These are phyloP conservation scores for Pseudogymnoascus sp. DNA, from an alignment of 2,329 filamentous ascomycete genomes.

Conservation along the genomic window DNA sequence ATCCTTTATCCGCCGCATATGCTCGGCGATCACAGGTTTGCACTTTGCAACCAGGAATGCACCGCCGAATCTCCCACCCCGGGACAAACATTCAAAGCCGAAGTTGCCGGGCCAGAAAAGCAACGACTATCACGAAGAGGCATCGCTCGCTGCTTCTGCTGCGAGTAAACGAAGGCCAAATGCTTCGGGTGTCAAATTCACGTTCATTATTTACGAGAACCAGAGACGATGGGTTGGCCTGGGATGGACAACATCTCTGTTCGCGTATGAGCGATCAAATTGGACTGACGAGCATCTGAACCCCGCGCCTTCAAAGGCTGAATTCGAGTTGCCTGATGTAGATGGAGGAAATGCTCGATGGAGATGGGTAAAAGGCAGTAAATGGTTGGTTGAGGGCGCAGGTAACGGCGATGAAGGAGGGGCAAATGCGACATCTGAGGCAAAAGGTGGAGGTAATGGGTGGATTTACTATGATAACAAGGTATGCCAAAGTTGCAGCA, in stretches of 20 bases:
- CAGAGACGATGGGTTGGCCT: constrained; percentile 91
- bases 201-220: constrained; percentile 94
- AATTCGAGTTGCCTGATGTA: constrained; percentile 61
- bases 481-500: constrained; percentile 40
- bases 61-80: constrained; percentile 25
- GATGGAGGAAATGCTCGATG: constrained; percentile 57
- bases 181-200: constrained; percentile 83
- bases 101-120: constrained; percentile 2
- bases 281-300: constrained; percentile 98
- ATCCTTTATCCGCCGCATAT: constrained; percentile 60
- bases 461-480: constrained; percentile 99
- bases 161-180: constrained; percentile 35
- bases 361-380: constrained; percentile 78
- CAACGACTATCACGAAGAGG: constrained; percentile 17
- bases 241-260: constrained; percentile 87
- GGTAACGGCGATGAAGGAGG: constrained; percentile 43
- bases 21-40: constrained; percentile 71
- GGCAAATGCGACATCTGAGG: constrained; percentile 29
- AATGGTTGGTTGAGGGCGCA: constrained; percentile 80
- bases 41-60: constrained; percentile 52
- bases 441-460: constrained; percentile 44
- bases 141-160: constrained; percentile 29
- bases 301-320: constrained; percentile 64
- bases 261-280: constrained; percentile 79
- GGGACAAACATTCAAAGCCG: constrained; percentile 13